phyloP scores from a whole-genome alignment of 257 asterid species.

The Datura wrightii region DNA sequence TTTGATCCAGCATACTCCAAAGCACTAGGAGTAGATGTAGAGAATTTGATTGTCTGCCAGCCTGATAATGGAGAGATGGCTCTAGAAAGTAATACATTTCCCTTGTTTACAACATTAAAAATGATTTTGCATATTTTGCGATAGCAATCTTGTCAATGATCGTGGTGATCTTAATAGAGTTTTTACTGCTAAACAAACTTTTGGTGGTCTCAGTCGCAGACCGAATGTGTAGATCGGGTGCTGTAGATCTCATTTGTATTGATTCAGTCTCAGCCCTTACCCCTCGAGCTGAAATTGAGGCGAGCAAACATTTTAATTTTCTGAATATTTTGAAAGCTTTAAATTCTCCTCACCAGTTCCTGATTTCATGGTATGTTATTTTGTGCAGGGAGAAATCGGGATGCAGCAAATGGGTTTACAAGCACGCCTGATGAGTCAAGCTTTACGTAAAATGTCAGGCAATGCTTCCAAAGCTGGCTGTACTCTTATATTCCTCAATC shows the following conservation, averaged over 20 bases:
- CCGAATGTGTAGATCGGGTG: slow-evolving; percentile 98
- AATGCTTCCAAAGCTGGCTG: slow-evolving; percentile 99
- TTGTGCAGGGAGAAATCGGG: slow-evolving; percentile 91
- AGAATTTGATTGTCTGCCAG: slow-evolving; percentile 97
- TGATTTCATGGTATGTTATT: slow-evolving; percentile 31
- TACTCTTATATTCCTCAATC: slow-evolving; percentile 92
- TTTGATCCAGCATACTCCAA: slow-evolving; percentile 98
- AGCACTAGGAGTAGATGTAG: slow-evolving; percentile 93
- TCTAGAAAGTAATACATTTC: slow-evolving; percentile 72
- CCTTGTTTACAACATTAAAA: slow-evolving; percentile 37
- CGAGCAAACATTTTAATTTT: slow-evolving; percentile 44
- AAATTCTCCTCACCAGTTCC: slow-evolving; percentile 15
- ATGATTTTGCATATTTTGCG: neutral
- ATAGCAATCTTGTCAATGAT: slow-evolving; percentile 31
- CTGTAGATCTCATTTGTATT: slow-evolving; percentile 96
- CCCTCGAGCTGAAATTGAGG: slow-evolving; percentile 99
- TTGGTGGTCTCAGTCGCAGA: slow-evolving; percentile 80
- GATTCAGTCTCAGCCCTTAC: slow-evolving; percentile 99
- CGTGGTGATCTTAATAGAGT: neutral
- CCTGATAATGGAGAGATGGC: slow-evolving; percentile 99
- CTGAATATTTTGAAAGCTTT: slow-evolving; percentile 30
- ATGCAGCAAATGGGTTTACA: slow-evolving; percentile 99
- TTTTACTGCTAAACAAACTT: neutral
- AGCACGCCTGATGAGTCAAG: slow-evolving; percentile 99
- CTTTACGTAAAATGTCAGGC: slow-evolving; percentile 97